These are phyloP conservation scores for Hemisphaericaspora lyxosophila DNA, from an alignment of 1,139 yeast species.

Conservation along the genomic window DNA sequence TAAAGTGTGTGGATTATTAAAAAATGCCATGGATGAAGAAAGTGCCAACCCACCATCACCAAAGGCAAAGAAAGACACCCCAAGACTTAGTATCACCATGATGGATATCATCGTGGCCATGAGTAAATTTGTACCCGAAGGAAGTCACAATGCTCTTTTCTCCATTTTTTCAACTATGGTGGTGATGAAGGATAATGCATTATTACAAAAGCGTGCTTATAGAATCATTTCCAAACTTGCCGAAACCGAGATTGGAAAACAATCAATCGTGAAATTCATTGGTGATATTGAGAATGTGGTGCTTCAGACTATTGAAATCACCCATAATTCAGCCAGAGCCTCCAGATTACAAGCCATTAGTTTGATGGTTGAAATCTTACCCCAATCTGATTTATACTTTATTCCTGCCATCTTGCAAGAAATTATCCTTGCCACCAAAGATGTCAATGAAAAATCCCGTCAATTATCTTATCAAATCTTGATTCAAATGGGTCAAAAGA, in stretches of 20 bases:
- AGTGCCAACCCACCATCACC: slow-evolving; percentile 12
- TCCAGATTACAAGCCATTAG: slow-evolving; percentile 71
- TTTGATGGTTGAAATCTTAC: slow-evolving; percentile 59
- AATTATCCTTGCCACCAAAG: slow-evolving; percentile 89
- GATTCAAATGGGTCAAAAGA: slow-evolving; percentile 76
- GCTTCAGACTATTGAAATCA: slow-evolving; percentile 55
- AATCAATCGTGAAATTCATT: slow-evolving; percentile 51
- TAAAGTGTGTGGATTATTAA: slow-evolving; percentile 78
- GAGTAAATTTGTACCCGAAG: slow-evolving; percentile 75
- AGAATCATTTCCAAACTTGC: slow-evolving; percentile 70
- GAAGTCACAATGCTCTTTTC: slow-evolving; percentile 72
- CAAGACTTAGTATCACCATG: slow-evolving; percentile 75
- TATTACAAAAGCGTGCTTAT: slow-evolving; percentile 87
- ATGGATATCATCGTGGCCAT: slow-evolving; percentile 87
- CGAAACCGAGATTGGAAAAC: slow-evolving; percentile 66
- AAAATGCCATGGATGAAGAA: slow-evolving; percentile 72
- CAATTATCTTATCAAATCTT: slow-evolving; percentile 74
- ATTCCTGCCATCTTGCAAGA: slow-evolving; percentile 85
- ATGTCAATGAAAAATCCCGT: slow-evolving; percentile 88
- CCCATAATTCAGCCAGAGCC: slow-evolving; percentile 79
- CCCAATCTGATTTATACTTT: slow-evolving; percentile 63
- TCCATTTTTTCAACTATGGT: slow-evolving; percentile 75
- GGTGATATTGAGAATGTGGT: slow-evolving; percentile 61
- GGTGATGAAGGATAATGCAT: slow-evolving; percentile 51
- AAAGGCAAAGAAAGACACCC: slow-evolving; percentile 25